phyloP scores from a whole-genome alignment of 2,329 filamentous ascomycete species.

The Alternaria novae-zelandiae region DNA sequence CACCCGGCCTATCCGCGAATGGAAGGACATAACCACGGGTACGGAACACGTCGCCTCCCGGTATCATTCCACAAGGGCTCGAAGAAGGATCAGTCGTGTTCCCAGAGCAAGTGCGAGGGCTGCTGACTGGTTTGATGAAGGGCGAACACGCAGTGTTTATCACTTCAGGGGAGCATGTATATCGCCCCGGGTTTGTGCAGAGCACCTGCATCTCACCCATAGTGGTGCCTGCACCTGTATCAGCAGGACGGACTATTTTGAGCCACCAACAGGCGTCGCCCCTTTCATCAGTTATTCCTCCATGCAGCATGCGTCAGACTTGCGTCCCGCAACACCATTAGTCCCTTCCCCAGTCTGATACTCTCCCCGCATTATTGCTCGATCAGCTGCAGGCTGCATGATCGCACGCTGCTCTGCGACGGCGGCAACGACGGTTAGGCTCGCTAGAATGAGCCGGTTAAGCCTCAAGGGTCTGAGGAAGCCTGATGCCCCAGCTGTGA shows the following conservation, averaged over 20 bases:
- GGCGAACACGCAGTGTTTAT: conserved; percentile 1
- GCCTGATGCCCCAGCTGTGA: conserved; percentile 17
- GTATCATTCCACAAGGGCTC: neutral
- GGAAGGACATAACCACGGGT: neutral
- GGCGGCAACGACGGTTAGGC: conserved; percentile 15
- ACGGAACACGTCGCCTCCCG: neutral
- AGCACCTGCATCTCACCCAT: conserved; percentile 11
- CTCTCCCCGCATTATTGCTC: conserved; percentile 17
- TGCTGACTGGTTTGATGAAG: neutral
- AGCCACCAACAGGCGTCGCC: neutral
- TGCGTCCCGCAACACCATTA: conserved; percentile 4
- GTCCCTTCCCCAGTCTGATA: conserved; percentile 12
- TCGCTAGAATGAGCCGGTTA: conserved; percentile 10
- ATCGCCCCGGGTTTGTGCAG: conserved; percentile 2
- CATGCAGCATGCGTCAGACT: conserved; percentile 1
- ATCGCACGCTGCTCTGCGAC: conserved; percentile 20
- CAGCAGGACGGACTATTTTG: conserved; percentile 7
- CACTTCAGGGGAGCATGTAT: conserved; percentile 2
- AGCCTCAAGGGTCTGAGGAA: conserved; percentile 3
- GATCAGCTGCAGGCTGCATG: conserved; percentile 22
- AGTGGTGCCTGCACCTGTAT: conserved; percentile 5
- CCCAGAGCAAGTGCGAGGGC: neutral
- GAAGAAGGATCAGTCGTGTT: neutral
- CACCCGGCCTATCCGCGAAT: neutral
- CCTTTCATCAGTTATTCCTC: neutral